phyloP scores from a whole-genome alignment of 2,329 filamentous ascomycete species.

The Periconia macrospinosa region DNA sequence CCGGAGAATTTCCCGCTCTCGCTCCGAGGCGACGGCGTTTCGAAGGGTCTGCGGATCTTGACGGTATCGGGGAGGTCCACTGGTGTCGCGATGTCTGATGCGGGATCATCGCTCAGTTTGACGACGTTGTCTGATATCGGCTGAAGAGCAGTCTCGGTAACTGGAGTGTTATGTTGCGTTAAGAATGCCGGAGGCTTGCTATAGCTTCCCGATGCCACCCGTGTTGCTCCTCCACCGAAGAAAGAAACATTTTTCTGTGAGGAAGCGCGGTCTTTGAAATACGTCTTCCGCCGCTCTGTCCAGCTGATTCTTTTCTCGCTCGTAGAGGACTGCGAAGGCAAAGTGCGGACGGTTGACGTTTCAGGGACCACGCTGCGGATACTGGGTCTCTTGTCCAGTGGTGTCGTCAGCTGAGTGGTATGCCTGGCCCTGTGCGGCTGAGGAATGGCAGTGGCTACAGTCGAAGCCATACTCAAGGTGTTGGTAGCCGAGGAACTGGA shows the following conservation, averaged over 20 bases:
- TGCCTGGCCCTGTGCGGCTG: conserved; percentile 30
- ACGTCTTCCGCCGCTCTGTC: conserved; percentile 43
- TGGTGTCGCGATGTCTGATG: conserved; percentile 6
- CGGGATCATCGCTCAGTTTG: conserved; percentile 19
- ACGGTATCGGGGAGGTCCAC: conserved; percentile 13
- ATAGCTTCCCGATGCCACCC: conserved; percentile 35
- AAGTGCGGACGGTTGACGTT: conserved; percentile 12
- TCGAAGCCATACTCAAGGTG: conserved; percentile 45
- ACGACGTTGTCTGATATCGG: conserved; percentile 16
- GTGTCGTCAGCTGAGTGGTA: conserved; percentile 28
- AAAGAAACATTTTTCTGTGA: conserved; percentile 38
- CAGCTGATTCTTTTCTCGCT: conserved; percentile 31
- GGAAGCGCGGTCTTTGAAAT: conserved; percentile 46
- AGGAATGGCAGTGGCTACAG: conserved; percentile 42
- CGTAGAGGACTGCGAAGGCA: neutral
- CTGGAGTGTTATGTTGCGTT: conserved; percentile 13
- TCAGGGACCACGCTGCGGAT: conserved; percentile 41
- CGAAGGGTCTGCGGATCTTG: conserved; percentile 14
- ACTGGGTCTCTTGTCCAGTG: conserved; percentile 40
- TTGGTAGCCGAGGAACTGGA: conserved; percentile 42
- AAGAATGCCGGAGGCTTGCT: conserved; percentile 21
- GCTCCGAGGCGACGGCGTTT: conserved; percentile 13
- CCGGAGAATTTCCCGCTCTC: conserved; percentile 16
- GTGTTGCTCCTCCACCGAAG: conserved; percentile 39
- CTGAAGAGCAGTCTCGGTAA: conserved; percentile 8